A percentile compares a stretch with the other conserved stretches of the same genome.
These are phyloP conservation scores for Colletotrichum eremochloae DNA, from an alignment of 2,329 filamentous ascomycete genomes.

Conservation along the genomic window DNA sequence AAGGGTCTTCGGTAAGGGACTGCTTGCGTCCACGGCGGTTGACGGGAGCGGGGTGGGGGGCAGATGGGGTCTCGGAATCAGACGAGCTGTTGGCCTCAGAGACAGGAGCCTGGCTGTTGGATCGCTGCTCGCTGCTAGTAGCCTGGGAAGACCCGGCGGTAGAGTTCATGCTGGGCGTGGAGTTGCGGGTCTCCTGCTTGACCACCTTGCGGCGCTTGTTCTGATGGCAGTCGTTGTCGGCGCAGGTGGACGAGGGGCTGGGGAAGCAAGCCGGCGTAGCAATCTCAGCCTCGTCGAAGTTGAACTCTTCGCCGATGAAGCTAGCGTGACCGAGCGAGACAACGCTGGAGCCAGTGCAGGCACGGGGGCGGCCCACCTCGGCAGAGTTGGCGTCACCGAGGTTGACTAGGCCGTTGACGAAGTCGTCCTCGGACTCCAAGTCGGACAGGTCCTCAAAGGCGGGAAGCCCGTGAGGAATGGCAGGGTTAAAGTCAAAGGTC, in stretches of 20 bases:
- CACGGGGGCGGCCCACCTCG: constrained; percentile 78
- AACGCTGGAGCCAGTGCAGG: constrained; percentile 76
- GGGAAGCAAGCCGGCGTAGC: constrained; percentile 73
- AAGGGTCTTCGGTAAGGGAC: constrained; percentile 95
- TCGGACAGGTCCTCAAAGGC: constrained; percentile 89
- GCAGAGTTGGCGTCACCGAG: constrained; percentile 53
- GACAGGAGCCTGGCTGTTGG: constrained; percentile 49
- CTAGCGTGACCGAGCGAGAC: constrained; percentile 80
- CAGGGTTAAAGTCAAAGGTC: constrained; percentile 66
- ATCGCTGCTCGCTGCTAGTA: constrained; percentile 52
- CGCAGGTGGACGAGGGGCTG: constrained; percentile 70
- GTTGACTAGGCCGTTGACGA: constrained; percentile 46
- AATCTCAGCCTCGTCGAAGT: constrained; percentile 76
- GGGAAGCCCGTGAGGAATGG: constrained; percentile 72
- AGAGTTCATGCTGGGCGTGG: constrained; percentile 59
- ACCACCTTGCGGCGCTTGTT: constrained; percentile 68
- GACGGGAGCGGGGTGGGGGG: constrained; percentile 68
- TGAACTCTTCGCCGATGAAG: constrained; percentile 79
- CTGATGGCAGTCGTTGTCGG: constrained; percentile 63
- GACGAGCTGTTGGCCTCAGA: constrained; percentile 54
- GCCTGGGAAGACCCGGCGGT: constrained; percentile 54
- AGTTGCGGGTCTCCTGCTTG: constrained; percentile 58
- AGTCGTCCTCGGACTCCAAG: constrained; percentile 73
- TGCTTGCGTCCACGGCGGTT: constrained; percentile 98
- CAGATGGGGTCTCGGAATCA: constrained; percentile 61